phyloP scores from a whole-genome alignment of 2,329 filamentous ascomycete genomes.

The Verticillium tricorpus region DNA sequence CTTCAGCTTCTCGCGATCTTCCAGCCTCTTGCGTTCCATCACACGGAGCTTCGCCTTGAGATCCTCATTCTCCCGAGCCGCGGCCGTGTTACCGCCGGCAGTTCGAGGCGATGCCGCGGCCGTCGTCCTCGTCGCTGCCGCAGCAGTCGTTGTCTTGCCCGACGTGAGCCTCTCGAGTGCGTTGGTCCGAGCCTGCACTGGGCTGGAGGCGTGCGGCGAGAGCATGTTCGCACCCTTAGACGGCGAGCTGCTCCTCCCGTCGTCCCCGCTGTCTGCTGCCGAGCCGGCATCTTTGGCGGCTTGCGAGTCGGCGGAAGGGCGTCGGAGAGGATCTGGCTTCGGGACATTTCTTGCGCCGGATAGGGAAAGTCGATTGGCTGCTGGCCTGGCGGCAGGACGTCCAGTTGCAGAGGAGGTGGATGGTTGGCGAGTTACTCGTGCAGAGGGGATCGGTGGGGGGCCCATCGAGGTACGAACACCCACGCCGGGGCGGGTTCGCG shows the following conservation, averaged over 20 bases:
- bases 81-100: constrained; percentile 36
- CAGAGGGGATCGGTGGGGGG: constrained; percentile 50
- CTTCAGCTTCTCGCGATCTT: constrained; percentile 83
- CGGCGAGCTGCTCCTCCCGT: constrained; percentile 34
- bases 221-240: constrained; percentile 46
- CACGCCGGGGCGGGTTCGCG: constrained; percentile 51
- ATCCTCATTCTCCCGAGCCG: constrained; percentile 72
- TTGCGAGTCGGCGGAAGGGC: constrained; percentile 42
- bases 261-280: constrained; percentile 28
- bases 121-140: constrained; percentile 17
- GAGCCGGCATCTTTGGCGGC: constrained; percentile 35
- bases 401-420: constrained; percentile 36
- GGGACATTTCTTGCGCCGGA: constrained; percentile 26
- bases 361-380: constrained; percentile 35
- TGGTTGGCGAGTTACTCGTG: constrained; percentile 37
- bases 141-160: constrained; percentile 11
- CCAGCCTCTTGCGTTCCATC: constrained; percentile 79
- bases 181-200: constrained; percentile 44
- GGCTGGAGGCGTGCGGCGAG: constrained; percentile 46
- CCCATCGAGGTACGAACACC: constrained; percentile 61
- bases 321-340: constrained; percentile 35
- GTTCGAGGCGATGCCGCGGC: constrained; percentile 21
- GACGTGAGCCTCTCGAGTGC: constrained; percentile 48
- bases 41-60: constrained; percentile 83
- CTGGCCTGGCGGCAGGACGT: constrained; percentile 27